Conservation (phyloP, 768 basidiomycete genomes). For the Suillus discolor region DNA sequence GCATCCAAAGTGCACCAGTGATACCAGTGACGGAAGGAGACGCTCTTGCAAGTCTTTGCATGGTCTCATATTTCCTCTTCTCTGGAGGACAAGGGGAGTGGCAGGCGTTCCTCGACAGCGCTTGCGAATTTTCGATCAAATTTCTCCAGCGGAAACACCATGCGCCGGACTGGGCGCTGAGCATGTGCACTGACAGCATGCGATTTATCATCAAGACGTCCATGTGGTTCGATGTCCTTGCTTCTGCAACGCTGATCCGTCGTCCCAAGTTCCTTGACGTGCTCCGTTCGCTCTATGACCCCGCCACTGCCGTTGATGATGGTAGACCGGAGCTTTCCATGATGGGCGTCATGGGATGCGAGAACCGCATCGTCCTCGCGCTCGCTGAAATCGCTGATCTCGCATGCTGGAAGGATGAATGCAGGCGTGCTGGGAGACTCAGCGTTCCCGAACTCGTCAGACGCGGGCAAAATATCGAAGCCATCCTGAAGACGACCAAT, state of each 20-base stretch:
- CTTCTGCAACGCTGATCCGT: conserved; percentile 63
- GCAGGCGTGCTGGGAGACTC: conserved; percentile 44
- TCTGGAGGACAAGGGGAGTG: conserved; percentile 74
- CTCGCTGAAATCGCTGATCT: conserved; percentile 74
- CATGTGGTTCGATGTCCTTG: conserved; percentile 88
- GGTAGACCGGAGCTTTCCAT: conserved; percentile 58
- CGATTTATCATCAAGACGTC: conserved; percentile 81
- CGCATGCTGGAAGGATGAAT: conserved; percentile 63
- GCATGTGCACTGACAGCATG: conserved; percentile 48
- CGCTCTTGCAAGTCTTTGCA: conserved; percentile 76
- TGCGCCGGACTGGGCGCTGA: conserved; percentile 48
- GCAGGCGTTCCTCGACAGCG: conserved; percentile 65
- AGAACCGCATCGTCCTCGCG: conserved; percentile 79
- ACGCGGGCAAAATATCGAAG: conserved; percentile 55
- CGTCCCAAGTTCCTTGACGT: conserved; percentile 52
- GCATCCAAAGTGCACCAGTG: conserved; percentile 23
- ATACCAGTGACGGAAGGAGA: conserved; percentile 54
- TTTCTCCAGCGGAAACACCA: conserved; percentile 44
- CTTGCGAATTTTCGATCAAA: conserved; percentile 53
- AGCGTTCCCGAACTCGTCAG: conserved; percentile 62
- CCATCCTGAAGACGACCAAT: conserved; percentile 24
- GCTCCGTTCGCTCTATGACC: conserved; percentile 60
- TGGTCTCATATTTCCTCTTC: conserved; percentile 79
- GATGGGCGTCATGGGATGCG: conserved; percentile 87
- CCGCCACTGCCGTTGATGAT: conserved; percentile 20